Conservation (phyloP, 1,139 yeast genomes). For the Hemisphaericaspora lyxosophila region DNA sequence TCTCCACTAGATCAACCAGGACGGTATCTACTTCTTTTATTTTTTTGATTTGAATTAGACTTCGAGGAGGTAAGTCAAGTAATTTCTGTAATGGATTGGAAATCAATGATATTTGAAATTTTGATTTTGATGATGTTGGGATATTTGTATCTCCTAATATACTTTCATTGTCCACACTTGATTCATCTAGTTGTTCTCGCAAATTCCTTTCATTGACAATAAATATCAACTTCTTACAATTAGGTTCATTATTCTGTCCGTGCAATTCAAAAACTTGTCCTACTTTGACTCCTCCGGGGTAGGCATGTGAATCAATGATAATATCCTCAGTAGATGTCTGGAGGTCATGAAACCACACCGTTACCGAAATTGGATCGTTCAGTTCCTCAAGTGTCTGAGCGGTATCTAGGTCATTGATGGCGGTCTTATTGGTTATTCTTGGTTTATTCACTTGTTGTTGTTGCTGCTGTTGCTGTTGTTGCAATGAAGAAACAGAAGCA, state of each 20-base stretch:
- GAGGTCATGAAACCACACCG: slow-evolving; percentile 75
- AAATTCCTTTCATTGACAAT: slow-evolving; percentile 21
- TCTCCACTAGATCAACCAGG: slow-evolving; percentile 79
- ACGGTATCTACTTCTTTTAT: slow-evolving; percentile 41
- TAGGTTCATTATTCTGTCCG: slow-evolving; percentile 21
- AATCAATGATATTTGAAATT: slow-evolving; percentile 52
- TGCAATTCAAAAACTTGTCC: slow-evolving; percentile 76
- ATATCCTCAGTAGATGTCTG: slow-evolving; percentile 60
- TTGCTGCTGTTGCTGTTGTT: not conserved
- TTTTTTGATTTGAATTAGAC: slow-evolving; percentile 53
- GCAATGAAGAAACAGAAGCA: not conserved
- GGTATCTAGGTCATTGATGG: not conserved
- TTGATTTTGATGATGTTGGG: slow-evolving; percentile 11
- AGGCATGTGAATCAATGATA: slow-evolving; percentile 53
- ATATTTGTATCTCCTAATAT: too few species aligned
- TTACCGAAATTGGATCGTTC: slow-evolving; percentile 40
- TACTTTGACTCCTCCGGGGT: slow-evolving; percentile 56
- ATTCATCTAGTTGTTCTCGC: slow-evolving; percentile 9
- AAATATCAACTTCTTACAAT: slow-evolving; percentile 26
- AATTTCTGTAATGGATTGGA: slow-evolving; percentile 62
- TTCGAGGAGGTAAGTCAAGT: slow-evolving; percentile 67
- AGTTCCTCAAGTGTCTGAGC: slow-evolving; percentile 7
- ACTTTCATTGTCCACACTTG: slow-evolving; percentile 5
- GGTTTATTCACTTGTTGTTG: not conserved
- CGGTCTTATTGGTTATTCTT: not conserved